Evolutionary conservation across 2,329 filamentous ascomycete species (phyloP), one percentile per base, ranked within the genome.

Genomic region (Dissoconium aciculare): DNA sequence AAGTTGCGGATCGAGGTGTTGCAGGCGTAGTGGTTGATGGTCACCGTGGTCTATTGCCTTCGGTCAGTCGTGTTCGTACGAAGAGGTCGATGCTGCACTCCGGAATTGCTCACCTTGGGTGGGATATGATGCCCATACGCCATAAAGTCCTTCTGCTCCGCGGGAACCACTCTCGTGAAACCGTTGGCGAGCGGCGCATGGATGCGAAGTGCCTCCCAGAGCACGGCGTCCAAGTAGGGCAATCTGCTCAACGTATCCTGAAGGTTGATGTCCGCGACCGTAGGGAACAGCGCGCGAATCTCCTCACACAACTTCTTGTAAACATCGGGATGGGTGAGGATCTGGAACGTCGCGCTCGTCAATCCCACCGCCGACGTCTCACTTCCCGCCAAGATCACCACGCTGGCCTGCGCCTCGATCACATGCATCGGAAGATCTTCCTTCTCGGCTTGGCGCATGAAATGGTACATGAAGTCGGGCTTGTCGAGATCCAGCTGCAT

Each of bases 321-420:
- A 0, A 50, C 46, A 2, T 50, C 39, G 0, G 53, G 55, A 32
- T 62, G 49, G 3, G 46, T 51, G 2, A 62, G 43, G 5, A 67
- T 46, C 4, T 60, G 44, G 35, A 54, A 67, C 6, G 50, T 49
- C 10, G 37, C 51, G 41, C 39, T 60, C 44, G 37, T 53, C 11
- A 67, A 49, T 3, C 61, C 47, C 0, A 62, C 65, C 0, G 64
- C 60, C 1, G 63, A 66, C 4, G 65, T 69, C 41, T 69, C 65
- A 3, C 59, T 62, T 4, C 65, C 64, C 4, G 62, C 64, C 10
- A 62, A 47, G 16, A 67, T 45, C 15, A 39, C 33, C 6, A 6
- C 74, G 71, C 40, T 71, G 65, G 51, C 52, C 3, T 54, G 58
- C 1, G 46, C 41, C 31, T 52, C 41, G 11, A 59, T 49, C 30